Percentiles rank a stretch among this genome's conserved stretches.
Evolutionary conservation across 176 grass and related monocot species (phyloP).

Genomic region (Juncus inflexus): DNA sequence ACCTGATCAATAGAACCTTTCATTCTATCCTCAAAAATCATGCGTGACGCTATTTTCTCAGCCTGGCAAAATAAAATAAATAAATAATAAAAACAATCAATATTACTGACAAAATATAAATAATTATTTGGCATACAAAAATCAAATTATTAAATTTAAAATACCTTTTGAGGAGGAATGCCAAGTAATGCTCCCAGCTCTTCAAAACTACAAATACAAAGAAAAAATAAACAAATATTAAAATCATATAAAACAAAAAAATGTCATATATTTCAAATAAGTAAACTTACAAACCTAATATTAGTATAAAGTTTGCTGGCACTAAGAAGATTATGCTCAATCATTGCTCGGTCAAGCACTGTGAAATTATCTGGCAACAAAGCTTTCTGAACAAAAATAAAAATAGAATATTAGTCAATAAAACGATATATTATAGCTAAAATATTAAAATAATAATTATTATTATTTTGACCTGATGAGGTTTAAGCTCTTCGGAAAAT

Average conservation of each 20-base stretch:
- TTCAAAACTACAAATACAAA: conserved; percentile 60
- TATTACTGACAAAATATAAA: no score
- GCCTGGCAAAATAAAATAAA: conserved; percentile 46
- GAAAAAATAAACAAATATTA: conserved; percentile 5
- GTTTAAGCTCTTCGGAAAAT: conserved; percentile 93
- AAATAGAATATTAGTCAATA: conserved; percentile 10
- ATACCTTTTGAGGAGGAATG: conserved; percentile 90
- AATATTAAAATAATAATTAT: not conserved
- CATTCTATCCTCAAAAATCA: conserved; percentile 99
- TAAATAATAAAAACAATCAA: not conserved
- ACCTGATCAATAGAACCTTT: conserved; percentile 95
- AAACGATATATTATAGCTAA: not conserved
- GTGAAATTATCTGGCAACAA: conserved; percentile 90
- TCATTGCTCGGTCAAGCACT: conserved; percentile 96
- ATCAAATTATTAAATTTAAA: conserved; percentile 2
- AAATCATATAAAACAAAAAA: conserved; percentile 18
- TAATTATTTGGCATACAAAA: no score
- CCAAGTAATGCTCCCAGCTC: conserved; percentile 93
- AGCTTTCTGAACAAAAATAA: conserved; percentile 67
- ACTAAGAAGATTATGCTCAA: conserved; percentile 98
- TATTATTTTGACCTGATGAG: conserved; percentile 61
- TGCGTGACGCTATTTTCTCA: conserved; percentile 95
- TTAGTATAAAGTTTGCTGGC: conserved; percentile 96
- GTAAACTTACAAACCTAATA: conserved; percentile 57
- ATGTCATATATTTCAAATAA: not conserved